Evolutionary conservation across 2,329 filamentous ascomycete genomes (phyloP).

Genomic region (Botryotinia convoluta): DNA sequence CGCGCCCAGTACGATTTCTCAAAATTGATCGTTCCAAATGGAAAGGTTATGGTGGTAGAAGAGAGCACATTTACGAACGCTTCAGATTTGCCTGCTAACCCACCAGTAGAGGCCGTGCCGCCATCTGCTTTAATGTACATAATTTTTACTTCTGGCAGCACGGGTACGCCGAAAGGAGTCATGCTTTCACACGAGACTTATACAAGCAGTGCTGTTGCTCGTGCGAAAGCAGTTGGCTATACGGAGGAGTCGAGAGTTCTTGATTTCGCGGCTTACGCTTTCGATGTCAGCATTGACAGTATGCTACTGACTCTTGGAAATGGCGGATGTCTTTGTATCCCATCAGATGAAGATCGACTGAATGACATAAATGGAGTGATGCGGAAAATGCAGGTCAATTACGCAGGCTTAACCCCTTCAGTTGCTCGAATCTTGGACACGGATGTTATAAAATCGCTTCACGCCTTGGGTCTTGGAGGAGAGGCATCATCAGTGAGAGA

Average conservation of each 20-base stretch:
- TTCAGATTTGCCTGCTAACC: not conserved
- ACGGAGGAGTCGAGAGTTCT: slow-evolving; percentile 25
- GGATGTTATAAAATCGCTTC: slow-evolving; percentile 29
- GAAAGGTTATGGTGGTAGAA: slow-evolving; percentile 8
- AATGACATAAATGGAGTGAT: slow-evolving; percentile 40
- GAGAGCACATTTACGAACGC: slow-evolving; percentile 3
- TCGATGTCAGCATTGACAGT: slow-evolving; percentile 40
- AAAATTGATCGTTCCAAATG: slow-evolving; percentile 4
- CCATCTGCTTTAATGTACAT: slow-evolving; percentile 24
- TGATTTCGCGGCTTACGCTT: slow-evolving; percentile 40
- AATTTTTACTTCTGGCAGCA: slow-evolving; percentile 38
- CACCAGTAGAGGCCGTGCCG: slow-evolving; percentile 12
- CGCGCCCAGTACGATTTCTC: slow-evolving; percentile 10
- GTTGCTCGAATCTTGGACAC: slow-evolving; percentile 32
- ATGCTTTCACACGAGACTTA: slow-evolving; percentile 30
- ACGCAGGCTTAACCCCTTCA: slow-evolving; percentile 35
- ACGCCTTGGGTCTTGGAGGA: slow-evolving; percentile 32
- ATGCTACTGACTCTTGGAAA: slow-evolving; percentile 39
- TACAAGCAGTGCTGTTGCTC: slow-evolving; percentile 18
- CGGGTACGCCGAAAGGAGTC: slow-evolving; percentile 33
- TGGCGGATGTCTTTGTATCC: slow-evolving; percentile 44
- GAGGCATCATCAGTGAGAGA: slow-evolving; percentile 41
- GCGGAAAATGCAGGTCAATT: slow-evolving; percentile 29
- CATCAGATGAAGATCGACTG: slow-evolving; percentile 41
- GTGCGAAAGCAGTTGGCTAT: slow-evolving; percentile 20